Evolutionary conservation across 805 yeast genomes (phyloP), one percentile per base, ranked within the genome.

Genomic region (Lachancea sp.): DNA sequence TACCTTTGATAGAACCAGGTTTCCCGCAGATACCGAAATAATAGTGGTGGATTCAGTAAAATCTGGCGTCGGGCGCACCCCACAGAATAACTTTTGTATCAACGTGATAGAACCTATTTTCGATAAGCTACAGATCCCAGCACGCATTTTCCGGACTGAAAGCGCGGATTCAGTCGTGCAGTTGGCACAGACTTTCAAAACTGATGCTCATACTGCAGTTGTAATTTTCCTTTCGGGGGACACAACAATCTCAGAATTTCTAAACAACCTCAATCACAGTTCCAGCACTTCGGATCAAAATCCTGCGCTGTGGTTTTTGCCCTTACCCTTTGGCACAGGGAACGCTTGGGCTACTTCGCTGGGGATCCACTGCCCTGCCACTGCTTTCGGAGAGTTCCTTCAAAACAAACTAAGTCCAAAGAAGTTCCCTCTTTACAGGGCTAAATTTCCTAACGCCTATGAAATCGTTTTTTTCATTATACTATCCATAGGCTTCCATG

Each of bases 401-500:
- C 38, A 38, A 3, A 36, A 40, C 15, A 30, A 49, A 9, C 31
- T 50, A 30, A 33, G 16, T 3, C 16, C 46, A 0, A 48, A 47
- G 3, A 26, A 36, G 7, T 50, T 67, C 3, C 71, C 70, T 3
- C 43, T 67, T 12, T 67, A 66, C 36, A 48, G 47, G 25, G 64
- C 56, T 0, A 32, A 30, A 0, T 58, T 65, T 25, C 69, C 69
- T 3, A 47, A 54, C 31, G 55, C 54, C 3, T 36, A 36, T 4
- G 42, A 43, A 1, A 36, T 58, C 4, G 43, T 55, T 2, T 65
- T 79, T 54, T 44, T 74, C 13, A 85, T 85, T 2, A 94, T 88
- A 8, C 69, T 77, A 0, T 83, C 95, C 0, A 79, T 95, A 85
- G 94, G 82, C 0, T 75, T 87, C 47, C 97, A 89, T 61, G 87